These are phyloP conservation scores for Sanghuangporus baumii DNA, from an alignment of 1,284 basidiomycete species.

Conservation along the genomic window DNA sequence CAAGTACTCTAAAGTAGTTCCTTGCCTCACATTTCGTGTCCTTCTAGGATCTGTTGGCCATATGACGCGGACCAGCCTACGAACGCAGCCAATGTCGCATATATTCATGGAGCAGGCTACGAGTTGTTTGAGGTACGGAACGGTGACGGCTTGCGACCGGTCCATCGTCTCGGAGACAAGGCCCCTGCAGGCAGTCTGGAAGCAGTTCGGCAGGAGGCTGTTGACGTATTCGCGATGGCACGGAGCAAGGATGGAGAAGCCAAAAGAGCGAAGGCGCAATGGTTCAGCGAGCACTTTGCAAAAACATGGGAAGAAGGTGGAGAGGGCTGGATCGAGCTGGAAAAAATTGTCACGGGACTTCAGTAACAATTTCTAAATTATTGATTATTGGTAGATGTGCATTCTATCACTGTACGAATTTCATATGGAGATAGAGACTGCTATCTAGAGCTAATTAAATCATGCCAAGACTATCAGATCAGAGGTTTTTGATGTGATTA, in stretches of 20 bases:
- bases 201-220: constrained; percentile 3
- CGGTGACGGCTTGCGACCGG: constrained; percentile 22
- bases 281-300: constrained; percentile 1
- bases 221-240: constrained; percentile 5
- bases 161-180: constrained; percentile 12
- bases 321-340: background rate
- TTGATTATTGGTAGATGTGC: no score
- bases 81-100: constrained; percentile 23
- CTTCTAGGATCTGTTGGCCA: constrained; percentile 25
- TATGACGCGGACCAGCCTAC: constrained; percentile 23
- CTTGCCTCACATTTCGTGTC: background rate
- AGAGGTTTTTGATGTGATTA: no score
- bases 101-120: constrained; percentile 23
- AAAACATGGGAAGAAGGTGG: constrained; percentile 4
- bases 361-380: background rate
- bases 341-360: background rate
- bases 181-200: constrained; percentile 10
- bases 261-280: constrained; percentile 10
- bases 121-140: constrained; percentile 26
- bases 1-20: background rate
- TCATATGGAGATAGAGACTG: no score
- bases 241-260: constrained; percentile 5
- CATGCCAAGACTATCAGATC: no score
- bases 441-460: no score
- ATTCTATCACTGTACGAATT: no score